A percentile compares a stretch with the other conserved stretches of the same genome.
Evolutionary conservation across 257 asterid genomes (phyloP).

Genomic region (Nicotiana undulata): DNA sequence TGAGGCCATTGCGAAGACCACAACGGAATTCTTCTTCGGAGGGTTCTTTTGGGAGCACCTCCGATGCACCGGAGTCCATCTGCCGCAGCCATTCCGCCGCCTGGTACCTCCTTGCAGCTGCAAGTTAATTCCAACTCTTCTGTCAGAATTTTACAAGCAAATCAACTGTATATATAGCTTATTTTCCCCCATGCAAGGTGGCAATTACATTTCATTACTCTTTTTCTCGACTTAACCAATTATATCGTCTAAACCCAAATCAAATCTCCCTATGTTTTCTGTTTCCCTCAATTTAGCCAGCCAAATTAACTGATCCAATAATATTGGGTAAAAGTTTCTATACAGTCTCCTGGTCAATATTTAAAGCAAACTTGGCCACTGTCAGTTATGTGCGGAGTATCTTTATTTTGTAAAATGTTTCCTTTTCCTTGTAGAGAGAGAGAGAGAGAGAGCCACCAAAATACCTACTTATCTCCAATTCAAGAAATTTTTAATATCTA

Average conservation of each 20-base stretch:
- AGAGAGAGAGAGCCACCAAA: background rate
- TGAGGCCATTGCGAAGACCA: constrained; percentile 88
- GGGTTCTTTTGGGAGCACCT: constrained; percentile 56
- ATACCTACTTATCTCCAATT: no score
- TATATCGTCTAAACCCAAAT: no score
- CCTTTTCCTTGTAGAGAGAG: no score
- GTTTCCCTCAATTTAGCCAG: background rate
- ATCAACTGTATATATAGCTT: background rate
- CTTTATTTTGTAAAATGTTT: no score
- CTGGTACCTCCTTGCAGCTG: constrained; percentile 75
- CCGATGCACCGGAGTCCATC: constrained; percentile 73
- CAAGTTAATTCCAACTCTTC: background rate
- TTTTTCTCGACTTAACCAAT: no score
- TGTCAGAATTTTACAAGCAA: background rate
- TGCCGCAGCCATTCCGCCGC: constrained; percentile 86
- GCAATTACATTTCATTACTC: no score
- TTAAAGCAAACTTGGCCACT: background rate
- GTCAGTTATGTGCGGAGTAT: no score
- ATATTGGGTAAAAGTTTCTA: no score
- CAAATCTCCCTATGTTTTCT: no score
- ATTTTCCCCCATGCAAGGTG: background rate
- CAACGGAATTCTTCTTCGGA: constrained; percentile 66
- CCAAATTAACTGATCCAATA: background rate
- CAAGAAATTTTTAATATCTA: no score
- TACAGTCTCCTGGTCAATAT: background rate